Evolutionary conservation across 1,284 basidiomycete genomes (phyloP), one percentile per base, ranked within the genome.

Genomic region (Laetiporus sulphureus): DNA sequence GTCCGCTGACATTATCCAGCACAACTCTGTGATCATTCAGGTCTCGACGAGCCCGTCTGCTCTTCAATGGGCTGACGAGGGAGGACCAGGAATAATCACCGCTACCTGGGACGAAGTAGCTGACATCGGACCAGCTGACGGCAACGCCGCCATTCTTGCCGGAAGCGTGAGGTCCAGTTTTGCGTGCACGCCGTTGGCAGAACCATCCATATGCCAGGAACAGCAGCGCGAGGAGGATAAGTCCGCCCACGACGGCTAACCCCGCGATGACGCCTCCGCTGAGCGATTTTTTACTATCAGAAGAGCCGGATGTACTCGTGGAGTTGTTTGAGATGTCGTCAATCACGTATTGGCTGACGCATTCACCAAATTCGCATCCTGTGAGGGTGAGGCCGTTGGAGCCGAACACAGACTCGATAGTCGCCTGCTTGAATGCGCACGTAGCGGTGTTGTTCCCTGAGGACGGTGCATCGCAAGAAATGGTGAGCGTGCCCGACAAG

Each of bases 241-340:
- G 57, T 0, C 64, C 72, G 13, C 89, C 83, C 3, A 95, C 79
- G 21, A 92, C 85, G 0, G 81, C 89, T 15, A 95, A 64, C 12
- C 91, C 91, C 24, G 85, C 91, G 45, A 94, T 90, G 13, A 94
- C 90, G 2, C 91, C 90, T 1, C 78, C 73, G 41, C 79, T 74
- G 2, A 94, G 75, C 19, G 63, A 58, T 19, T 59, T 66, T 2
- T 68, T 64, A 12, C 58, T 56, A n/a, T n/a, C n/a, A n/a, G n/a
- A n/a, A n/a, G n/a, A n/a, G 4, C 52, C 44, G 3, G 40, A 32
- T 8, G 38, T 12, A 6, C 19, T 41, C 0, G 65, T 54, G 0
- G 65, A 57, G 22, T 62, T 55, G 3, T 68, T 64, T 2, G 61
- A 49, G 6, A 54, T 50, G 2, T 61, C 66, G 56, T 90, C 82